phyloP scores from a whole-genome alignment of 2,329 filamentous ascomycete genomes.

The Pyricularia grisea region DNA sequence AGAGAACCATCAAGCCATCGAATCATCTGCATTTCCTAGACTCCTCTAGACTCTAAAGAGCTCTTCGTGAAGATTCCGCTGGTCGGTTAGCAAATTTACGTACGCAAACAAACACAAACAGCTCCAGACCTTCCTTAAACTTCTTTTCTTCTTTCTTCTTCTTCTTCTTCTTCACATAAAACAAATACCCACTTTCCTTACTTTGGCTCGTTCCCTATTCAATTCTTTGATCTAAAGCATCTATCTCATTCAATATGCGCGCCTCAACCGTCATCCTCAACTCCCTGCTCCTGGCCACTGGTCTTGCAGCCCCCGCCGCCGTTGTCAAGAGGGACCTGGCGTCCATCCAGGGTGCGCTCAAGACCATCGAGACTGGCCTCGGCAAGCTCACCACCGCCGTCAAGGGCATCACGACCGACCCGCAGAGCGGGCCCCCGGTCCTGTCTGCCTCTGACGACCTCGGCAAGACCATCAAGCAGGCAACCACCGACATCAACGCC shows the following conservation, averaged over 20 bases:
- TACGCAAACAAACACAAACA: constrained; percentile 11
- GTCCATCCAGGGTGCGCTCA: constrained; percentile 49
- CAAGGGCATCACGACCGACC: constrained; percentile 1
- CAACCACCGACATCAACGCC: constrained; percentile 18
- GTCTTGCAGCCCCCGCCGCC: constrained; percentile 33
- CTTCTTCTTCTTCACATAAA: not conserved
- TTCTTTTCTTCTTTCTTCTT: not conserved
- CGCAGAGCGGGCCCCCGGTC: not conserved
- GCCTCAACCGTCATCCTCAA: not conserved
- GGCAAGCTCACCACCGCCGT: constrained; percentile 35
- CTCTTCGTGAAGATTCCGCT: not conserved
- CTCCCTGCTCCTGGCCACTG: constrained; percentile 2
- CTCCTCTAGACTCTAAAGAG: not conserved
- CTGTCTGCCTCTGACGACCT: not conserved
- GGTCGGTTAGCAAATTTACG: not conserved
- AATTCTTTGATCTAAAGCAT: not conserved
- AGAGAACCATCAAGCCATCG: no score
- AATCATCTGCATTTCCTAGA: no score
- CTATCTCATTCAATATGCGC: not conserved
- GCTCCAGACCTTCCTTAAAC: constrained; percentile 21
- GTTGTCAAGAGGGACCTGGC: constrained; percentile 36
- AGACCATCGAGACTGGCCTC: constrained; percentile 46
- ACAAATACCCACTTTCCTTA: no score
- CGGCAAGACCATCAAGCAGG: constrained; percentile 11
- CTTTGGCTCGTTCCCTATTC: not conserved